phyloP scores from a whole-genome alignment of 805 yeast species.

The Suhomyces sp. region DNA sequence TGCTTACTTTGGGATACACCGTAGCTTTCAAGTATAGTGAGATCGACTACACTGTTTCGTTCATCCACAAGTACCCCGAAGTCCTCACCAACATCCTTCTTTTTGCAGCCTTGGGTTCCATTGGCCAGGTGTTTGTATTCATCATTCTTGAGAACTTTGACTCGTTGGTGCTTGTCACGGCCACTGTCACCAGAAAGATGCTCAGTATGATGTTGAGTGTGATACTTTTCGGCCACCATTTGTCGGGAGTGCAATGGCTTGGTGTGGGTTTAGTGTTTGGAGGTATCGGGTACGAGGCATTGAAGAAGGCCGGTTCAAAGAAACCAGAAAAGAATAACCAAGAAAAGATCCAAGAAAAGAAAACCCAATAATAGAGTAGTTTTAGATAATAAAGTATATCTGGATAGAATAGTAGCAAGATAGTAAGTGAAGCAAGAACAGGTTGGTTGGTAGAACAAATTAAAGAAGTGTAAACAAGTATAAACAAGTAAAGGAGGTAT shows the following conservation, averaged over 20 bases:
- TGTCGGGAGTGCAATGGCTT: conserved; percentile 64
- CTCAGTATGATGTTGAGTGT: conserved; percentile 90
- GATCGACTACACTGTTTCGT: conserved; percentile 44
- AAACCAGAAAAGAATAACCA: conserved; percentile 5
- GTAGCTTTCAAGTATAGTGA: conserved; percentile 44
- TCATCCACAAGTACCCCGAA: conserved; percentile 49
- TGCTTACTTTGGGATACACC: conserved; percentile 51
- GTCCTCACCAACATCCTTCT: conserved; percentile 57
- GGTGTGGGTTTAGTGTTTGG: conserved; percentile 80
- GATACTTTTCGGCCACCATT: conserved; percentile 75
- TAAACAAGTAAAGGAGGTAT: no score
- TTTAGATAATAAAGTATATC: neutral
- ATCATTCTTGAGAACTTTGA: conserved; percentile 80
- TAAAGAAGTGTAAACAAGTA: no score
- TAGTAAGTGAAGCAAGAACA: no score
- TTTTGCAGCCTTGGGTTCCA: conserved; percentile 77
- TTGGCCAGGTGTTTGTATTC: conserved; percentile 94
- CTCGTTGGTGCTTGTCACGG: conserved; percentile 80
- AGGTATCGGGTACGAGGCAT: conserved; percentile 82
- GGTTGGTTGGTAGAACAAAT: no score
- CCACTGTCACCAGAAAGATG: conserved; percentile 96
- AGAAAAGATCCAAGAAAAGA: neutral
- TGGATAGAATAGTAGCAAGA: neutral
- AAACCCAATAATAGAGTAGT: neutral
- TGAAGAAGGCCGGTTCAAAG: conserved; percentile 23